Conservation (phyloP, 805 yeast species). For the Barnettozyma californica region DNA sequence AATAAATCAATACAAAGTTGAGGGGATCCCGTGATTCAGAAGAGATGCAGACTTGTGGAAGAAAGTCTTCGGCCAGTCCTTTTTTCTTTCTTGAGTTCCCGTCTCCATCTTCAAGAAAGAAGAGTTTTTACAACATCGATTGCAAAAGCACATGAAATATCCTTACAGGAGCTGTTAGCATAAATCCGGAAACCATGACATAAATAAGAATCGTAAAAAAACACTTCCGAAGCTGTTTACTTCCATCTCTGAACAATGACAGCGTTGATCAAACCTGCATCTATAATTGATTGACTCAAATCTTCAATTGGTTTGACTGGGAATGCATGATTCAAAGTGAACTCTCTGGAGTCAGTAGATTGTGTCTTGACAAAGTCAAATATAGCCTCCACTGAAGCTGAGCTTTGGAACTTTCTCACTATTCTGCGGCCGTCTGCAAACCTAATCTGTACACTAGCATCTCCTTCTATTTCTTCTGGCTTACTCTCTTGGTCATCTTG, state of each 20-base stretch:
- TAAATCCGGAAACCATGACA: neutral
- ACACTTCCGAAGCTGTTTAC: conserved; percentile 31
- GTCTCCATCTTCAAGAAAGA: too few relatives aligned
- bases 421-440: conserved; percentile 75
- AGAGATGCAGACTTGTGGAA: too few relatives aligned
- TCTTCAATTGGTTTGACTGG: conserved; percentile 73
- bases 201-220: conserved; percentile 28
- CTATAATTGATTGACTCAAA: conserved; percentile 50
- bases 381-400: conserved; percentile 58
- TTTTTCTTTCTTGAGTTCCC: too few relatives aligned
- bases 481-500: conserved; percentile 21
- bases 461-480: conserved; percentile 40
- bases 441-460: conserved; percentile 74
- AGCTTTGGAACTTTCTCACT: conserved; percentile 56
- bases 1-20: too few relatives aligned
- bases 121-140: neutral
- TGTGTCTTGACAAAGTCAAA: conserved; percentile 62
- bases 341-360: conserved; percentile 37
- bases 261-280: conserved; percentile 73
- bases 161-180: neutral
- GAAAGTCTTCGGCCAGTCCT: too few relatives aligned
- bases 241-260: conserved; percentile 90
- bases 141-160: neutral
- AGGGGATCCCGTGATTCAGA: too few relatives aligned
- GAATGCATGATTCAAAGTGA: conserved; percentile 70